Conservation (phyloP, 371 early-diverging fungal species). For the Mucor irregularis region DNA sequence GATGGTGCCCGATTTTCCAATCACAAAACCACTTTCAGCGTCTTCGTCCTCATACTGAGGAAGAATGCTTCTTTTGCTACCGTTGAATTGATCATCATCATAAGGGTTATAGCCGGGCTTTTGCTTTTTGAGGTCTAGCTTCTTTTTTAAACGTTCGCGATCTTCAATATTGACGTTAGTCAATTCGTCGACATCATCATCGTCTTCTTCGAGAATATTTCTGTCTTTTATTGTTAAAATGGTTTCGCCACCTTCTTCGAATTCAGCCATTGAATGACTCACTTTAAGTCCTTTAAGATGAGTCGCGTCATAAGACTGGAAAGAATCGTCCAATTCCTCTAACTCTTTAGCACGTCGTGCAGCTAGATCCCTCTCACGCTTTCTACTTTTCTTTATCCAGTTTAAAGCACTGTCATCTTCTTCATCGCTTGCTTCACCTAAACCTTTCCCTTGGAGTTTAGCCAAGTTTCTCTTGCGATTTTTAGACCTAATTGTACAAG, state of each 20-base stretch:
- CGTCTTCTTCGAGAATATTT: constrained; percentile 68
- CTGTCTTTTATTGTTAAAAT: constrained; percentile 89
- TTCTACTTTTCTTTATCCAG: constrained; percentile 63
- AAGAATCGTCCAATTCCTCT: constrained; percentile 42
- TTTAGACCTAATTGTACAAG: constrained; percentile 45
- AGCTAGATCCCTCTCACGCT: constrained; percentile 55
- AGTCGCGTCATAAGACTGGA: constrained; percentile 41
- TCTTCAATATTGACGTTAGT: constrained; percentile 74
- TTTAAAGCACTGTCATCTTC: constrained; percentile 55
- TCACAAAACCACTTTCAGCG: constrained; percentile 51
- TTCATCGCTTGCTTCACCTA: constrained; percentile 71
- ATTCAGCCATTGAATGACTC: constrained; percentile 71
- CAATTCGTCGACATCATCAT: constrained; percentile 76
- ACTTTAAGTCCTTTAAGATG: constrained; percentile 80
- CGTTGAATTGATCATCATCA: constrained; percentile 80
- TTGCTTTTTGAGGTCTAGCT: constrained; percentile 78
- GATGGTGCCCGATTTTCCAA: constrained; percentile 35
- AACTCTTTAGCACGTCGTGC: constrained; percentile 49
- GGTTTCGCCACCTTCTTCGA: constrained; percentile 74
- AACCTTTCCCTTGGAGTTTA: constrained; percentile 68
- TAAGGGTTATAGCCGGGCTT: constrained; percentile 73
- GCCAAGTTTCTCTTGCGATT: constrained; percentile 57
- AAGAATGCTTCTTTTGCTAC: constrained; percentile 59
- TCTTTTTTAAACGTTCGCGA: constrained; percentile 63
- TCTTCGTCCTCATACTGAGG: constrained; percentile 84